Evolutionary conservation across 139 green algal genomes (phyloP).

Genomic region (Yamagishiella unicocca): DNA sequence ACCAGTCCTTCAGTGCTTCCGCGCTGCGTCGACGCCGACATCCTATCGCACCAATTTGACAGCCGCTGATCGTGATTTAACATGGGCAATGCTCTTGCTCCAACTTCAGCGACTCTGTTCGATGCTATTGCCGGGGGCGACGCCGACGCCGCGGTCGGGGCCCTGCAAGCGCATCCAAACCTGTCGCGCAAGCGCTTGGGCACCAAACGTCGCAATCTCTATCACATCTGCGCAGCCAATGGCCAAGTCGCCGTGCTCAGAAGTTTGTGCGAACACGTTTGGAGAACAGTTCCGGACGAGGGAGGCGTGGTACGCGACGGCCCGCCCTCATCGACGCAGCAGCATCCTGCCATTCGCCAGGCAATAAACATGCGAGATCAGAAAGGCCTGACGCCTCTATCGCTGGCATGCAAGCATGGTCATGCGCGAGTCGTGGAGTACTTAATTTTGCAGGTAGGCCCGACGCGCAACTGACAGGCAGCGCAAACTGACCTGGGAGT

Average conservation of each 20-base stretch:
- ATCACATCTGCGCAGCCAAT: not conserved
- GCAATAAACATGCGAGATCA: not conserved
- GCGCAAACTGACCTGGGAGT: not conserved
- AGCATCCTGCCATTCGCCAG: not conserved
- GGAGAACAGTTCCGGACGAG: not conserved
- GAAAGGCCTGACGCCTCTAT: constrained; percentile 1
- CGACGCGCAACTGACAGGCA: too few species aligned
- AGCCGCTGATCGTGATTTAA: not conserved
- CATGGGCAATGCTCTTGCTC: constrained; percentile 20
- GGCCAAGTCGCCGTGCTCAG: not conserved
- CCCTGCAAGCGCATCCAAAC: not conserved
- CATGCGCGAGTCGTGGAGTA: not conserved
- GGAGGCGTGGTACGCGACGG: not conserved
- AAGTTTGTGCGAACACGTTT: not conserved
- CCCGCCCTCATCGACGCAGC: too few species aligned
- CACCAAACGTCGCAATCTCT: not conserved
- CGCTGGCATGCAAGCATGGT: constrained; percentile 20
- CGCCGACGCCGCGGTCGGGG: not conserved
- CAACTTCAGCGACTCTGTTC: not conserved
- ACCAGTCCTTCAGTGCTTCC: too few species aligned
- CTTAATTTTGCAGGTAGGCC: constrained; percentile 17
- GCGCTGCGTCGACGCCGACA: too few species aligned
- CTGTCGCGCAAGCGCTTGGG: not conserved
- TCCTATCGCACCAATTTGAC: not conserved
- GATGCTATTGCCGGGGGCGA: constrained; percentile 11